Conservation (phyloP, 176 grass and related monocot genomes). For the Zoysia japonica region DNA sequence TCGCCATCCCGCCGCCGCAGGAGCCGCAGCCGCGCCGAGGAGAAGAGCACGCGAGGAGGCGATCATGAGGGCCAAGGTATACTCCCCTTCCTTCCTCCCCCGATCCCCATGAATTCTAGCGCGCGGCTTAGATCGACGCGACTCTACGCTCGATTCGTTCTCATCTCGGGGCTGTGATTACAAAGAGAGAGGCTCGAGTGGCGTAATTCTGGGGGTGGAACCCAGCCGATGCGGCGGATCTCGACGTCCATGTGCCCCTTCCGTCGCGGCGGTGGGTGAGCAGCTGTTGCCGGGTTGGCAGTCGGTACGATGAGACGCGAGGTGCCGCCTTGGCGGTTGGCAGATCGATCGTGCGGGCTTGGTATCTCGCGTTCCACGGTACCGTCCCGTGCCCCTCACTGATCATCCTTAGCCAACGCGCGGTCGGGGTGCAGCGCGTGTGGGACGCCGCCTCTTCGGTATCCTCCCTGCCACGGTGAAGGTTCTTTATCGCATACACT, state of each 20-base stretch:
- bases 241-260: not conserved
- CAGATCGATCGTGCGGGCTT: slow-evolving; percentile 18
- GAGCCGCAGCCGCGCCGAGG: slow-evolving; percentile 28
- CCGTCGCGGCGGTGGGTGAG: not conserved
- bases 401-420: not conserved
- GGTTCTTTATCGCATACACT: slow-evolving; percentile 49
- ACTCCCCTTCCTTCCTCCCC: not conserved
- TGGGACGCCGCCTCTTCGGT: not conserved
- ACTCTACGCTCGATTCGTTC: not conserved
- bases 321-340: slow-evolving; percentile 30
- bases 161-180: slow-evolving; percentile 45
- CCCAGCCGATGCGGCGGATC: slow-evolving; percentile 16
- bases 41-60: slow-evolving; percentile 21
- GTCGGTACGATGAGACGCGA: not conserved
- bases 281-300: not conserved
- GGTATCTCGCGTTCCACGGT: slow-evolving; percentile 27
- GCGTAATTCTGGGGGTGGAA: slow-evolving; percentile 6
- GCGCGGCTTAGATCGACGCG: not conserved
- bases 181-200: slow-evolving; percentile 58
- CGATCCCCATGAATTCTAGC: not conserved
- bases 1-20: not conserved
- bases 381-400: not conserved
- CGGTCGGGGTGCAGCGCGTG: not conserved
- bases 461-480: slow-evolving; percentile 43
- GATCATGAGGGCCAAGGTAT: slow-evolving; percentile 81